These are phyloP conservation scores for Lyophyllum semitale DNA, from an alignment of 768 basidiomycete genomes.

Conservation along the genomic window DNA sequence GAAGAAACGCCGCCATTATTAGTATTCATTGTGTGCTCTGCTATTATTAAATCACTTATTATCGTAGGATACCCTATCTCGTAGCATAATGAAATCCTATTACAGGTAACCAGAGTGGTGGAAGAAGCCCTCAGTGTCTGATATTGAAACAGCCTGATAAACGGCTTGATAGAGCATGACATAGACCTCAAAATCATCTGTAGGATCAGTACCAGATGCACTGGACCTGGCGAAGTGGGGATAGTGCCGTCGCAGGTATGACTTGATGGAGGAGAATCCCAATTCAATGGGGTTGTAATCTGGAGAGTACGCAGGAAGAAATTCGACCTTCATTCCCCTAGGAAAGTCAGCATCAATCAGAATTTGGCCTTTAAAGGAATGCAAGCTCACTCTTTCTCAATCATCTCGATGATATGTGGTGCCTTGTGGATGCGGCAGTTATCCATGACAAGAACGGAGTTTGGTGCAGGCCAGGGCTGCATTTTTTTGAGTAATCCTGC, in stretches of 20 bases:
- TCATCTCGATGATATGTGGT: conserved; percentile 12
- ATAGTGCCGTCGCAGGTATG: conserved; percentile 12
- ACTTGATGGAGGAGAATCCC: conserved; percentile 28
- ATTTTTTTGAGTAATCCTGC: conserved; percentile 12
- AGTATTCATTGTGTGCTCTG: too few species aligned
- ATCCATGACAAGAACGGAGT: conserved; percentile 20
- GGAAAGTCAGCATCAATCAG: background rate
- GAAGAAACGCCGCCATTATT: too few species aligned
- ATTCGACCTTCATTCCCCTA: conserved; percentile 25
- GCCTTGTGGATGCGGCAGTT: conserved; percentile 19
- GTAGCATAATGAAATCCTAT: too few species aligned
- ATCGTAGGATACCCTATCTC: too few species aligned
- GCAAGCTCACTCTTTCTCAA: conserved; percentile 5
- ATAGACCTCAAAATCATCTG: conserved; percentile 23
- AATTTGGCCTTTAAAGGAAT: background rate
- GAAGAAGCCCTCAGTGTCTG: too few species aligned
- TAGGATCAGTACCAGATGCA: conserved; percentile 5
- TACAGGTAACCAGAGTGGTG: too few species aligned
- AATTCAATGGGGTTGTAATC: conserved; percentile 40
- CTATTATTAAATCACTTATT: too few species aligned
- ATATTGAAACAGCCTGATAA: background rate
- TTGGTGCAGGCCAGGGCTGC: conserved; percentile 10
- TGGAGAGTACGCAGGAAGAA: conserved; percentile 38
- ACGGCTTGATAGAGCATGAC: background rate
- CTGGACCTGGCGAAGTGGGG: conserved; percentile 1